phyloP scores from a whole-genome alignment of 2,329 filamentous ascomycete species.

The Arachnopeziza araneosa region DNA sequence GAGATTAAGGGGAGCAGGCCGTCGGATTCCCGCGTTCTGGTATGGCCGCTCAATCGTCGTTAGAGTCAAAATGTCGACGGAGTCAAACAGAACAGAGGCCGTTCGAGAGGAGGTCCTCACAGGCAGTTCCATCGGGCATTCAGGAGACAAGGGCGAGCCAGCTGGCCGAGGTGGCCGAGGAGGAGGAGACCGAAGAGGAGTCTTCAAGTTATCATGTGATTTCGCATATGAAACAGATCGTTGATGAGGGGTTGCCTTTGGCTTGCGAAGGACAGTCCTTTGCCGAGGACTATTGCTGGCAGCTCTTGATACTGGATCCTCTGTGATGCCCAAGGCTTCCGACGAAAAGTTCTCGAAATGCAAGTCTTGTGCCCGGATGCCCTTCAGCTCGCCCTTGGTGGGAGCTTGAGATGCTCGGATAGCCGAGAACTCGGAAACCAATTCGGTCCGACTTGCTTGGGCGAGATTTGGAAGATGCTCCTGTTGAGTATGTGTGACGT shows the following conservation, averaged over 20 bases:
- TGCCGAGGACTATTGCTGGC: conserved; percentile 13
- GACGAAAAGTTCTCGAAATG: conserved; percentile 46
- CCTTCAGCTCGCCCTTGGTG: conserved; percentile 33
- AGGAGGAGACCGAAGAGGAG: conserved; percentile 29
- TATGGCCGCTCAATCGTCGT: conserved; percentile 38
- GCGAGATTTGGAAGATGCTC: conserved; percentile 41
- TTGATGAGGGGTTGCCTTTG: conserved; percentile 14
- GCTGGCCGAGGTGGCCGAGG: conserved; percentile 39
- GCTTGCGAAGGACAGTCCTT: conserved; percentile 15
- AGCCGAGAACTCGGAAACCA: conserved; percentile 41
- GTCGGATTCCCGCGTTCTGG: conserved; percentile 41
- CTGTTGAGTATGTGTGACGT: conserved; percentile 53
- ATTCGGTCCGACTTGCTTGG: conserved; percentile 36
- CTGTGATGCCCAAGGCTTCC: conserved; percentile 32
- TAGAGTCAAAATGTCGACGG: conserved; percentile 35
- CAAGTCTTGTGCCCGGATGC: conserved; percentile 37
- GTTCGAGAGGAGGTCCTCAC: conserved; percentile 50
- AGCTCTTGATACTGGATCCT: conserved; percentile 8
- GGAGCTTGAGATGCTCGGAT: conserved; percentile 35
- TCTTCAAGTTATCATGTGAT: conserved; percentile 35
- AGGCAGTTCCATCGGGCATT: conserved; percentile 41
- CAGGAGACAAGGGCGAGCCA: conserved; percentile 38
- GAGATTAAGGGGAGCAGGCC: conserved; percentile 37
- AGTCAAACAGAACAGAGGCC: conserved; percentile 40
- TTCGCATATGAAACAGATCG: conserved; percentile 31